Conservation (phyloP, 495 filamentous ascomycete genomes). For the Saxophila tyrrhenica region DNA sequence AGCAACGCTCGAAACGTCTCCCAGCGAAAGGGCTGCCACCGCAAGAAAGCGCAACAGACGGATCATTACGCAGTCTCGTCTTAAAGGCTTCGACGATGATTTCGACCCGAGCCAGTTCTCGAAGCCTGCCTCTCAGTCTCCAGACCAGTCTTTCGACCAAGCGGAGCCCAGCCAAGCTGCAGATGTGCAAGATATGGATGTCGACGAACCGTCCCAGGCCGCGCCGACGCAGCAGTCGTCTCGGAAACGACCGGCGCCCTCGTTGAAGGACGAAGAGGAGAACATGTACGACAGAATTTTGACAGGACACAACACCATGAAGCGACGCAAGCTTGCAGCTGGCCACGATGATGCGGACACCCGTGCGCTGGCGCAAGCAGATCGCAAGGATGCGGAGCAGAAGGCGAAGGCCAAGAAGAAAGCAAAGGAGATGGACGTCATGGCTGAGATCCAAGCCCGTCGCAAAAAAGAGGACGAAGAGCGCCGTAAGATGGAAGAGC, state of each 20-base stretch:
- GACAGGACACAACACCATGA: conserved; percentile 60
- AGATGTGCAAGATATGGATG: conserved; percentile 19
- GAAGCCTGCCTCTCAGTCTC: conserved; percentile 11
- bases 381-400: neutral
- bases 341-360: conserved; percentile 20
- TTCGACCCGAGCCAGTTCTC: conserved; percentile 32
- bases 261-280: conserved; percentile 3
- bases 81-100: conserved; percentile 62
- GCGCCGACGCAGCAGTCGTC: conserved; percentile 2
- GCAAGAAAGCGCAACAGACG: conserved; percentile 21
- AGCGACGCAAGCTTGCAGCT: conserved; percentile 49
- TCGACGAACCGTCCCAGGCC: conserved; percentile 10
- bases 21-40: neutral
- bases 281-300: conserved; percentile 26
- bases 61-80: conserved; percentile 43
- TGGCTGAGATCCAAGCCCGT: conserved; percentile 54
- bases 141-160: neutral
- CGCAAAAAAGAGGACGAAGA: conserved; percentile 57
- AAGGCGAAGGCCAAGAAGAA: conserved; percentile 10
- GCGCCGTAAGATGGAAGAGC: conserved; percentile 46
- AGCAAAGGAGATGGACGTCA: conserved; percentile 48
- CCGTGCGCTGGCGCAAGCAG: conserved; percentile 5
- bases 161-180: conserved; percentile 8
- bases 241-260: conserved; percentile 9
- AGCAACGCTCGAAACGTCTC: neutral